Percentiles rank a stretch among this genome's conserved stretches.
Evolutionary conservation across 2,329 filamentous ascomycete species (phyloP).

Genomic region (Aspergillus sp.): DNA sequence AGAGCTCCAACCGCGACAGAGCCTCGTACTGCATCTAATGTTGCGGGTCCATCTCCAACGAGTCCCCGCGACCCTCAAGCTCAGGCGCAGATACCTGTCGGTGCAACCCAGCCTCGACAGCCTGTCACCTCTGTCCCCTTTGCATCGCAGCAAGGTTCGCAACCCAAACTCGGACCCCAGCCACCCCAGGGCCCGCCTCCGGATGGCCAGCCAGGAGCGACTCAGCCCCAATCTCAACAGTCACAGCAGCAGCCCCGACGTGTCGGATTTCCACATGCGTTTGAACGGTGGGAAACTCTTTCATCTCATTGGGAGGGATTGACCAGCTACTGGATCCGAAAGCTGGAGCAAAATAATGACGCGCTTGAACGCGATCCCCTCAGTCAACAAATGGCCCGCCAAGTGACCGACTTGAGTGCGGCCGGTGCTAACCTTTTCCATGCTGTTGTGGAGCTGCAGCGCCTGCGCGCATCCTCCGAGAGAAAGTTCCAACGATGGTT

Average conservation of each 20-base stretch:
- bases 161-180: slow-evolving; percentile 19
- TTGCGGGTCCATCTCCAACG: slow-evolving; percentile 9
- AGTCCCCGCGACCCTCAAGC: slow-evolving; percentile 20
- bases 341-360: slow-evolving; percentile 84
- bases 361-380: slow-evolving; percentile 81
- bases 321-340: slow-evolving; percentile 94
- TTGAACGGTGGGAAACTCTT: slow-evolving; percentile 94
- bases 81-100: slow-evolving; percentile 9
- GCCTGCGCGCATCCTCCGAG: slow-evolving; percentile 89
- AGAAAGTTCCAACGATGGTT: slow-evolving; percentile 99
- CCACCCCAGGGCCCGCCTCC: slow-evolving; percentile 25
- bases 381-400: slow-evolving; percentile 82
- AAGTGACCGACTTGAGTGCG: slow-evolving; percentile 95
- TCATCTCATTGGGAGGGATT: slow-evolving; percentile 98
- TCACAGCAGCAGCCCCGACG: slow-evolving; percentile 41
- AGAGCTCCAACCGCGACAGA: slow-evolving; percentile 13
- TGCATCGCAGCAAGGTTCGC: slow-evolving; percentile 20
- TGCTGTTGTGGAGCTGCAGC: slow-evolving; percentile 92
- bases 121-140: slow-evolving; percentile 17
- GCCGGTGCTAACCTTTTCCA: slow-evolving; percentile 97
- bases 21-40: slow-evolving; percentile 14
- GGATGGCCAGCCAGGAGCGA: neutral
- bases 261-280: slow-evolving; percentile 89
- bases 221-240: neutral
- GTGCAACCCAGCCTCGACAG: slow-evolving; percentile 15